Percentiles rank a stretch among this genome's conserved stretches.
Evolutionary conservation across 176 grass and related monocot species (phyloP).

Genomic region (Lolium rigidum): DNA sequence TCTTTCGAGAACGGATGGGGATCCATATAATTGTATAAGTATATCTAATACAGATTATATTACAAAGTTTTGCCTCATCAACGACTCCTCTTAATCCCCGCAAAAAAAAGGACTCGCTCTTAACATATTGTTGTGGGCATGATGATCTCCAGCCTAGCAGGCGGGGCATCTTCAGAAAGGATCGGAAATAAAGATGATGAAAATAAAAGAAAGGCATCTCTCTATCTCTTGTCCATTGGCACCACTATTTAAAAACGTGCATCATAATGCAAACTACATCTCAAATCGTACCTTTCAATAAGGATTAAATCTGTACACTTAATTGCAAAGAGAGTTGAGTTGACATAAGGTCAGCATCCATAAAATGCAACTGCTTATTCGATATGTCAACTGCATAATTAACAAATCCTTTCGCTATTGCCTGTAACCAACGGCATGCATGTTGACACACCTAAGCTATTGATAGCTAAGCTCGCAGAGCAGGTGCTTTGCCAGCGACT

Average conservation of each 20-base stretch:
- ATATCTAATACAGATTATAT: not conserved
- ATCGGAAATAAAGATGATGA: too few relatives aligned
- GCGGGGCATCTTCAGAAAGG: too few relatives aligned
- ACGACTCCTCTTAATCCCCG: too few relatives aligned
- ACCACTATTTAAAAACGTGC: too few relatives aligned
- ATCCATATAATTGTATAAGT: not conserved
- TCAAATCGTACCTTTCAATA: not conserved
- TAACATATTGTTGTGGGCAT: not conserved
- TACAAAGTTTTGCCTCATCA: not conserved
- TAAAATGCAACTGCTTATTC: conserved; percentile 12
- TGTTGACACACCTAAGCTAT: too few relatives aligned
- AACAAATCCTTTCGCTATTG: not conserved
- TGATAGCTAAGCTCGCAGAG: too few relatives aligned
- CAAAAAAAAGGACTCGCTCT: too few relatives aligned
- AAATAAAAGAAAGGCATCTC: too few relatives aligned
- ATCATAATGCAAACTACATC: too few relatives aligned
- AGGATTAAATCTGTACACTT: not conserved
- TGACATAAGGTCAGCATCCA: conserved; percentile 30
- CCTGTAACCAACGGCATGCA: not conserved
- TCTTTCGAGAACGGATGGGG: too few relatives aligned
- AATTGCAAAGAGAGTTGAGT: conserved; percentile 16
- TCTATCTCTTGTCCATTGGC: too few relatives aligned
- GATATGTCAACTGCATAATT: conserved; percentile 5
- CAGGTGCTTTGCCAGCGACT: too few relatives aligned
- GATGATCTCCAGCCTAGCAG: not conserved